Conservation (phyloP, 306 rosid species). For the Dryas alaskensis region DNA sequence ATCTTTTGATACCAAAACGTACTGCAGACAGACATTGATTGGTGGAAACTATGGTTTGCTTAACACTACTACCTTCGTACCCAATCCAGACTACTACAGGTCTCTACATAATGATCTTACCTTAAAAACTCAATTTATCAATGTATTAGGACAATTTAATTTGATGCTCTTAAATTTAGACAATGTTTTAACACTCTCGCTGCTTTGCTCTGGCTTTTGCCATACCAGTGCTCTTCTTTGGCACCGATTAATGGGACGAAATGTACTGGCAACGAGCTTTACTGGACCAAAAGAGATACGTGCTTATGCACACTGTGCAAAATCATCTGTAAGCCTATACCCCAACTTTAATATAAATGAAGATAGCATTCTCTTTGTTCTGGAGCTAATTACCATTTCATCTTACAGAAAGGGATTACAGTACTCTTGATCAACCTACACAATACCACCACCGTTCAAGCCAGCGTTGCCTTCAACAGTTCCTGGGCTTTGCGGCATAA, state of each 20-base stretch:
- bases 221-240: conserved; percentile 79
- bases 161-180: background rate
- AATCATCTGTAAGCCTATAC: conserved; percentile 63
- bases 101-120: conserved; percentile 4
- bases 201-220: conserved; percentile 19
- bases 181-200: background rate
- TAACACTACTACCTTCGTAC: conserved; percentile 51
- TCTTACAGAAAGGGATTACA: conserved; percentile 73
- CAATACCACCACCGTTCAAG: conserved; percentile 42
- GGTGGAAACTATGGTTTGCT: conserved; percentile 96
- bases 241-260: conserved; percentile 85
- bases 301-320: conserved; percentile 87
- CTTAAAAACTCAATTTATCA: background rate
- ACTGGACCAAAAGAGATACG: conserved; percentile 59
- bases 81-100: conserved; percentile 90
- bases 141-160: too few species aligned
- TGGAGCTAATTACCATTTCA: conserved; percentile 24
- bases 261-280: conserved; percentile 60
- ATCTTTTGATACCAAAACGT: conserved; percentile 65
- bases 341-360: background rate
- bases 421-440: conserved; percentile 71
- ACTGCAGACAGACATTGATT: conserved; percentile 84
- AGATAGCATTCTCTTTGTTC: background rate
- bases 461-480: conserved; percentile 29
- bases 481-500: conserved; percentile 29